Base-by-base conservation (phyloP, 2,329 filamentous ascomycete species). In the Xenoacremonium recifei region DNA sequence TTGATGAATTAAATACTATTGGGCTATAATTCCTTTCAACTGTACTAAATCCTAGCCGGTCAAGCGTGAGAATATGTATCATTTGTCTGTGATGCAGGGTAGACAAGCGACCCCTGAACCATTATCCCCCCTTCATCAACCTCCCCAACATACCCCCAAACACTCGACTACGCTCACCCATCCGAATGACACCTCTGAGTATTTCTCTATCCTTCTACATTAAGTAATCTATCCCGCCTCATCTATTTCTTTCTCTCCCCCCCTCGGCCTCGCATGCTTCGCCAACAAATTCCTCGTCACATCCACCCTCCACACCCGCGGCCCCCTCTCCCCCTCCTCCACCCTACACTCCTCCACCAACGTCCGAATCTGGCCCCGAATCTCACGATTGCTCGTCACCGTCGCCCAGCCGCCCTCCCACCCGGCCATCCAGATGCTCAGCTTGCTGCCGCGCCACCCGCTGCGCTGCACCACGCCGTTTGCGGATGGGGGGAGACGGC, bases 301-400 rank as follows among this genome's bases (percentile, higher is more conserved):
- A 35, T 63, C 56, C 7, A 67, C 41, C 27, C 55, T 54, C 56
- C 58, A 66, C n/a, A 67, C 59, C 13, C 36, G 31, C 18, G 65
- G 65, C 17, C 64, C 63, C 11, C 36, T 21, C 34, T 68, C 65
- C 5, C 57, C 49, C 3, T 62, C 58, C 3, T 36, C 21, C 5
- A 38, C 51, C 5, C 64, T 49, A 29, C 62, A 47, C 7, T 51
- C 45, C 40, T 67, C 63, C 5, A 68, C 50, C 58, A 62, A 64
- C 6, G 62, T 66, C 18, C 54, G 49, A 5, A 67, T 54, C 40
- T 66, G 63, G 9, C 59, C 61, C n/a, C 57, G 48, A 9, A 67
- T 59, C 50, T 71, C 68, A 50, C 67, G 68, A 39, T 70, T 70
- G 5, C 66, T 68, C 6, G 68, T 70, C 2, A 70, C 34, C 2